These are phyloP conservation scores for Elymus sibiricus DNA, from an alignment of 176 grass and related monocot genomes.

Conservation along the genomic window DNA sequence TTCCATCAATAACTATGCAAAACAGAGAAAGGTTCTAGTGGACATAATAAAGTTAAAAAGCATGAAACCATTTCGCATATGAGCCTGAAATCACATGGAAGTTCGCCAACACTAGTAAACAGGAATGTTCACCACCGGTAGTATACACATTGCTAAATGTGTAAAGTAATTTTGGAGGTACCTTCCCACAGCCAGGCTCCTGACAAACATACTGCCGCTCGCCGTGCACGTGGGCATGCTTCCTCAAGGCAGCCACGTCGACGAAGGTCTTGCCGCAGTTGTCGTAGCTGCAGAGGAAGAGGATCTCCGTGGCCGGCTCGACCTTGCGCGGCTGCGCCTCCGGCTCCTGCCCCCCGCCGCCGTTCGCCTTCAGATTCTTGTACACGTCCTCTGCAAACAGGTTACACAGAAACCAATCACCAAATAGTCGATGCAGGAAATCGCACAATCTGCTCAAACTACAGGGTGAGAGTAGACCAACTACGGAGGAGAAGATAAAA, in stretches of 20 bases:
- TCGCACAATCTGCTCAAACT: background rate
- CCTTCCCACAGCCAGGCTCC: slow-evolving; percentile 77
- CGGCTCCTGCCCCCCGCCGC: background rate
- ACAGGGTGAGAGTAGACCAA: background rate
- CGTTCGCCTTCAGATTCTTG: slow-evolving; percentile 39
- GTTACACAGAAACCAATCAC: background rate
- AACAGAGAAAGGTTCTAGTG: background rate
- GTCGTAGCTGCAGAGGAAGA: slow-evolving; percentile 88
- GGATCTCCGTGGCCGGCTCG: slow-evolving; percentile 63
- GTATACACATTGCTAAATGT: background rate
- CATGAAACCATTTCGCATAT: background rate
- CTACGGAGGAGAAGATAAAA: background rate
- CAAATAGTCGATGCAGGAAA: background rate
- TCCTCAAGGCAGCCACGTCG: slow-evolving; percentile 57
- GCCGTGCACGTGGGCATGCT: slow-evolving; percentile 67
- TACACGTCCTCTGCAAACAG: slow-evolving; percentile 51
- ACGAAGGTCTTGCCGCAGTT: slow-evolving; percentile 72
- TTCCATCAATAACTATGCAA: background rate
- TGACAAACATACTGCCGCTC: slow-evolving; percentile 69
- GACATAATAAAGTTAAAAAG: background rate
- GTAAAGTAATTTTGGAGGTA: background rate
- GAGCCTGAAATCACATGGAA: background rate
- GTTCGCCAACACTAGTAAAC: background rate
- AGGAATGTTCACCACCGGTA: background rate
- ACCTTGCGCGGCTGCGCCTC: slow-evolving; percentile 41